Evolutionary conservation across 2,329 filamentous ascomycete species (phyloP).

Genomic region (Verticillium nubilum): DNA sequence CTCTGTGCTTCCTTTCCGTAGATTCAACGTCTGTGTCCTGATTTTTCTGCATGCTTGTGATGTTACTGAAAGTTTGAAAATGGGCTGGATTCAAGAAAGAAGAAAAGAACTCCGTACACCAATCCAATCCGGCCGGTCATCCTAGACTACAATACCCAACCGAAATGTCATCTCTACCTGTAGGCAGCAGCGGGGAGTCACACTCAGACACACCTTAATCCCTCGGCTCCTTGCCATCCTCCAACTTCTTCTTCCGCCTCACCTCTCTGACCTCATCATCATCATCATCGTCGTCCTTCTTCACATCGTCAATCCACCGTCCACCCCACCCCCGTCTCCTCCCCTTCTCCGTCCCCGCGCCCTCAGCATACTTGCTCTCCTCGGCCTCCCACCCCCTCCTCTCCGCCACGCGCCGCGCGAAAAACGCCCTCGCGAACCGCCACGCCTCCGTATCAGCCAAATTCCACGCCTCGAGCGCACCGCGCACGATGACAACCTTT

Average conservation of each 20-base stretch:
- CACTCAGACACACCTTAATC: background rate
- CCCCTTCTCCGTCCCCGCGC: constrained; percentile 48
- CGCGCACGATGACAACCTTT: constrained; percentile 39
- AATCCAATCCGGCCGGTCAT: background rate
- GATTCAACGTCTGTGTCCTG: background rate
- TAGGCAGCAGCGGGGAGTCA: background rate
- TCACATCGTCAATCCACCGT: constrained; percentile 27
- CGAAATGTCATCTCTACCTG: background rate
- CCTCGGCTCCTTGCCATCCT: background rate
- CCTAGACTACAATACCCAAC: constrained; percentile 6
- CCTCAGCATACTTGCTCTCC: constrained; percentile 58
- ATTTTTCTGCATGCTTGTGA: background rate
- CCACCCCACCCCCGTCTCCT: constrained; percentile 23
- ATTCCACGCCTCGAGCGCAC: constrained; percentile 60
- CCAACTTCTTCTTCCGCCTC: background rate
- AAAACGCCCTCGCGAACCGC: constrained; percentile 66
- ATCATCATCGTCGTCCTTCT: constrained; percentile 4
- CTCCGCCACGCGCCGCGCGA: constrained; percentile 58
- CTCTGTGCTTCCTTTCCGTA: background rate
- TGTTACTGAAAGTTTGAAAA: background rate
- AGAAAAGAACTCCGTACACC: constrained; percentile 6
- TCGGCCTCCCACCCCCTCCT: constrained; percentile 64
- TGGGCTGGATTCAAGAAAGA: background rate
- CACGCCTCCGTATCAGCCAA: constrained; percentile 72
- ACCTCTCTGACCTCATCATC: background rate